Conservation (phyloP, 208 protist species). For the Angomonas desouzai region DNA sequence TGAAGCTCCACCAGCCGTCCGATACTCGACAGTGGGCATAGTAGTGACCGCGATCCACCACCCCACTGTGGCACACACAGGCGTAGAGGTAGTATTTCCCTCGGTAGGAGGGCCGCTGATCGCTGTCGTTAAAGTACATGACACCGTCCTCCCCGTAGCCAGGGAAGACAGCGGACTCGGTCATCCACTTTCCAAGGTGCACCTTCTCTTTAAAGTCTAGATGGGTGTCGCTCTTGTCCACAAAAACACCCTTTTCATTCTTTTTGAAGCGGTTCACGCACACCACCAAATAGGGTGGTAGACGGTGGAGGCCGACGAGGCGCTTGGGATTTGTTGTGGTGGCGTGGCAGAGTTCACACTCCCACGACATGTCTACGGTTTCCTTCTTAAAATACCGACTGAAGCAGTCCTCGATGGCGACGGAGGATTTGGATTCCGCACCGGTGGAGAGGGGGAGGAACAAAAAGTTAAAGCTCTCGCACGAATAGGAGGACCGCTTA, state of each 20-base stretch:
- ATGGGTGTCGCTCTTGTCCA: conserved; percentile 8
- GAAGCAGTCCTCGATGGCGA: conserved; percentile 14
- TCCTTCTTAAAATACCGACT: conserved; percentile 9
- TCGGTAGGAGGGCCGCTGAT: not conserved
- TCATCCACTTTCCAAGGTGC: conserved; percentile 14
- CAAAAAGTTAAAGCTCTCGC: conserved; percentile 20
- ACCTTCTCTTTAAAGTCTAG: conserved; percentile 3
- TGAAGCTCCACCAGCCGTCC: conserved; percentile 21
- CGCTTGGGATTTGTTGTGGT: not conserved
- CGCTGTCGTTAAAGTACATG: conserved; percentile 10
- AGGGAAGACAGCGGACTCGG: not conserved
- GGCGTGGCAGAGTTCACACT: conserved; percentile 13
- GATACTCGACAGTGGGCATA: conserved; percentile 18
- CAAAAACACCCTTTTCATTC: conserved; percentile 11
- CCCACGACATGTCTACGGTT: conserved; percentile 13
- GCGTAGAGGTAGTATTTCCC: conserved; percentile 21
- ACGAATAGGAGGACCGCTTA: conserved; percentile 13
- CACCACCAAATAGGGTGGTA: conserved; percentile 21
- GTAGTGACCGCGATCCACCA: conserved; percentile 19
- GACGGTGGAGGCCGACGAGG: conserved; percentile 5
- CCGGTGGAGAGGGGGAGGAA: conserved; percentile 9
- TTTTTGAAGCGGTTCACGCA: conserved; percentile 22
- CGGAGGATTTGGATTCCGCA: not conserved
- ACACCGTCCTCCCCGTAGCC: conserved; percentile 7
- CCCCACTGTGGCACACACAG: conserved; percentile 16